A percentile compares a stretch with the other conserved stretches of the same genome.
Conservation (phyloP, 2,329 filamentous ascomycete species). For the Ascochyta rabiei region DNA sequence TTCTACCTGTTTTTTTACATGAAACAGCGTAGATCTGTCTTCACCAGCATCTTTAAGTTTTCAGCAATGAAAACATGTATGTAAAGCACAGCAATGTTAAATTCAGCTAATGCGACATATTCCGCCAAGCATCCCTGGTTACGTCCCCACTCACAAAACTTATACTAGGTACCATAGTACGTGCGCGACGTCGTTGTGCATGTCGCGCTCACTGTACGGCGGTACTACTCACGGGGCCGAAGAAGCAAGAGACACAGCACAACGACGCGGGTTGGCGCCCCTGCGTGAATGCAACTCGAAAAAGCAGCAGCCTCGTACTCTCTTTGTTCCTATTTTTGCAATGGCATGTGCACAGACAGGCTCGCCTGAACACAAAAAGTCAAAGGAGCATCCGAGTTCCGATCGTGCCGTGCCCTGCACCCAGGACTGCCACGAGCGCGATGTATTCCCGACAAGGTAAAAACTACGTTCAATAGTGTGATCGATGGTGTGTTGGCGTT, state of each 20-base stretch:
- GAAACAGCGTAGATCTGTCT: too few relatives aligned
- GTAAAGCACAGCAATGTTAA: too few relatives aligned
- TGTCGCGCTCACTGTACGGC: background rate
- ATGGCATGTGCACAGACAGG: constrained; percentile 4
- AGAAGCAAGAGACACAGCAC: background rate
- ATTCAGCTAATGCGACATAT: too few relatives aligned
- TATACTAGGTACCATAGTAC: background rate
- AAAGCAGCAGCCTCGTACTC: background rate
- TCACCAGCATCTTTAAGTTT: too few relatives aligned
- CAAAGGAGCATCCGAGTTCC: constrained; percentile 7
- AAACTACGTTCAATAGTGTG: constrained; percentile 5
- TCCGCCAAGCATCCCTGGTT: too few relatives aligned
- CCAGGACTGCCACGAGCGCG: constrained; percentile 6
- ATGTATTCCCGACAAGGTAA: constrained; percentile 10
- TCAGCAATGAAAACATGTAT: too few relatives aligned
- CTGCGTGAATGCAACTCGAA: background rate
- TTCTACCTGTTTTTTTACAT: too few relatives aligned
- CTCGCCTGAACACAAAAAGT: constrained; percentile 2
- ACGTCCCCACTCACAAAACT: too few relatives aligned
- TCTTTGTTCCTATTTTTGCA: constrained; percentile 7
- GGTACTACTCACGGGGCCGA: background rate
- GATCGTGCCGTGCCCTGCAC: constrained; percentile 14
- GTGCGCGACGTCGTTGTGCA: constrained; percentile 1
- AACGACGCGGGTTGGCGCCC: background rate
- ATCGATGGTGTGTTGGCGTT: constrained; percentile 1